Evolutionary conservation across 23 red algal genomes (phyloP), one percentile per base, ranked within the genome.

Genomic region (Gracilaria gracilis): DNA sequence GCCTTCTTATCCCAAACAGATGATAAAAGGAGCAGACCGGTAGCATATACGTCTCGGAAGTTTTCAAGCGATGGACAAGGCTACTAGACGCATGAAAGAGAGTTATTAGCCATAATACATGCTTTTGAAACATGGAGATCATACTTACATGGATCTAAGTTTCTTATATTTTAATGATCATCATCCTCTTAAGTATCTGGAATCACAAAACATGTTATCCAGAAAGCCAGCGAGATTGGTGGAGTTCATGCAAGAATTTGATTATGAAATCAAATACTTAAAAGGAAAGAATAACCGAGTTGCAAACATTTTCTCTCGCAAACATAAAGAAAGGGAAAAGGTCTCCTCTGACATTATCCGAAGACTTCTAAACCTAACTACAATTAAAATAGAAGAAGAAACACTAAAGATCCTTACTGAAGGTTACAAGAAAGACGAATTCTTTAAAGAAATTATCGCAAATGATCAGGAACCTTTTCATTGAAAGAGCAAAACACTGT

Each of bases 11-110:
- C 77, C 72, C 77, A 83, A 38, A 64, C 62, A 15, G 78, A 83
- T 75, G 88, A 84, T 67, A 73, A 71, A 34, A 3, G 88, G 4
- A 37, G 59, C 31, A 55, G 88, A 34, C 35, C 44, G 16, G 79
- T 92, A 19, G 88, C 88, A 47, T 92, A 57, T 73, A 50, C 59
- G 8, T 92, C 88, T 50, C 70, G 67, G 8, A 89, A 89, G 36
- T 46, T 78, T 62, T 55, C 37, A 23, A 12, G 21, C 35, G 42
- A 71, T 23, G 77, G 70, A 53, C 79, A 92, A 61, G 78, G 79
- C 4, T 92, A 92, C 36, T 27, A 24, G 1, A 83, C 67, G 24
- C 77, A 75, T 15, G 77, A 83, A 57, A 34, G 77, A 51, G 78
- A 92, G 11, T 4, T 92, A 39, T 27, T 83, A 24, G 88, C 29